Percentiles rank a stretch among this genome's conserved stretches.
phyloP scores from a whole-genome alignment of 2,329 filamentous ascomycete genomes.

The Pseudocercospora fuligena region DNA sequence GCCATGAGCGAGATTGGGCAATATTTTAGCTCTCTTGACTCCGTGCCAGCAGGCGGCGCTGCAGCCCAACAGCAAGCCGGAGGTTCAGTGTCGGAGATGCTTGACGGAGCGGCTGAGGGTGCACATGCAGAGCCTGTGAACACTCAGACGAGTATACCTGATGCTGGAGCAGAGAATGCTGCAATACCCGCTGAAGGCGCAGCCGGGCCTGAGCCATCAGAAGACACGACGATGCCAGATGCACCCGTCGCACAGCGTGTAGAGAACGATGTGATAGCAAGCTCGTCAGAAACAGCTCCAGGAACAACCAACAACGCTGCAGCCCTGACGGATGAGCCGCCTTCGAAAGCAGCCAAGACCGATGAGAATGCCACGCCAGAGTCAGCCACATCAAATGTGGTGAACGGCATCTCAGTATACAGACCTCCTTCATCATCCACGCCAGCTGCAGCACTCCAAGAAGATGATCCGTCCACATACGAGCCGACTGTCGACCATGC shows the following conservation, averaged over 20 bases:
- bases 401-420: slow-evolving; percentile 61
- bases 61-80: neutral
- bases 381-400: slow-evolving; percentile 20
- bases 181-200: slow-evolving; percentile 28
- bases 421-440: slow-evolving; percentile 74
- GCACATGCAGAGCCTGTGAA: slow-evolving; percentile 32
- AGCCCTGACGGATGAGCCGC: neutral
- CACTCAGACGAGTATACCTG: slow-evolving; percentile 29
- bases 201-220: slow-evolving; percentile 33
- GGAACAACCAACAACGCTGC: neutral
- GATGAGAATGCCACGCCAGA: slow-evolving; percentile 4
- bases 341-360: slow-evolving; percentile 15
- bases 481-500: slow-evolving; percentile 76
- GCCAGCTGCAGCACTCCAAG: slow-evolving; percentile 71
- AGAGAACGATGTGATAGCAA: slow-evolving; percentile 37
- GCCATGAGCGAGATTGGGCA: slow-evolving; percentile 80
- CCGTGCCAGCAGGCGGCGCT: slow-evolving; percentile 31
- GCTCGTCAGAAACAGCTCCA: slow-evolving; percentile 33
- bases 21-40: slow-evolving; percentile 65
- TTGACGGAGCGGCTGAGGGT: slow-evolving; percentile 34
- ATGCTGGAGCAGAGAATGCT: slow-evolving; percentile 33
- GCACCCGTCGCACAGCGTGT: slow-evolving; percentile 29
- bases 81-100: neutral
- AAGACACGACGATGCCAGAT: slow-evolving; percentile 32
- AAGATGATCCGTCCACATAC: slow-evolving; percentile 75